Base-by-base conservation (phyloP, 2,329 filamentous ascomycete species). In the Lachnellula arida region DNA sequence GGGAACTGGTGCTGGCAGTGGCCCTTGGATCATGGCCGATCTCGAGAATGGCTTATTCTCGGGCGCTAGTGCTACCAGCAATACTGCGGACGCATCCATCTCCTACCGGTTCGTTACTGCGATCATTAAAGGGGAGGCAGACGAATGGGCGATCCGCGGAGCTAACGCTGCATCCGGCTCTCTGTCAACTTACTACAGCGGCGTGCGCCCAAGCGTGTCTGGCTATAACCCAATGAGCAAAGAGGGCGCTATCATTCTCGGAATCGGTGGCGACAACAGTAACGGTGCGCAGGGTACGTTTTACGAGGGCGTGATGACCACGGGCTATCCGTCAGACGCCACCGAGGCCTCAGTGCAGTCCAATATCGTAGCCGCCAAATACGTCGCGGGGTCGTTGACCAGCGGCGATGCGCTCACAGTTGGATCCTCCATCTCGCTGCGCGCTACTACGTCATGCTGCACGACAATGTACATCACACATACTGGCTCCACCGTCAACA, bases 1-100 rank as follows among this genome's bases (percentile, higher is more conserved):
- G 80, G 84, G 84, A 17, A 70, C 68, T 7, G 84, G 85, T 8
- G 54, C 79, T 4, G 84, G 83, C 46, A 76, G 62, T 44, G 84
- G 85, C 0, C 85, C 85, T 0, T 87, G 84, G 85, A 67, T 87
- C 62, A 86, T 87, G 82, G 84, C 83, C 0, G 85, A 88, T 69
- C 76, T 88, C 0, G 85, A 88, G 67, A 86, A 87, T 59, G 81
- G 81, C 3, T 71, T 88, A 2, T 87, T 86, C 72, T 84, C 83
- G 0, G 84, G 83, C 14, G 9, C 51, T 0, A 75, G 67, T 56
- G 25, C 74, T 2, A 67, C 64, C 1, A 68, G 77, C 52, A 86
- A 86, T 65, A 49, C 75, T 1, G 76, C 55, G 1, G 75, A 85
- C 61, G 81, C 80, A 6, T 75, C 79, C 0, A 72, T 85, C 55